These are phyloP conservation scores for Backusella tuberculispora DNA, from an alignment of 192 early-diverging fungal species.

Conservation along the genomic window DNA sequence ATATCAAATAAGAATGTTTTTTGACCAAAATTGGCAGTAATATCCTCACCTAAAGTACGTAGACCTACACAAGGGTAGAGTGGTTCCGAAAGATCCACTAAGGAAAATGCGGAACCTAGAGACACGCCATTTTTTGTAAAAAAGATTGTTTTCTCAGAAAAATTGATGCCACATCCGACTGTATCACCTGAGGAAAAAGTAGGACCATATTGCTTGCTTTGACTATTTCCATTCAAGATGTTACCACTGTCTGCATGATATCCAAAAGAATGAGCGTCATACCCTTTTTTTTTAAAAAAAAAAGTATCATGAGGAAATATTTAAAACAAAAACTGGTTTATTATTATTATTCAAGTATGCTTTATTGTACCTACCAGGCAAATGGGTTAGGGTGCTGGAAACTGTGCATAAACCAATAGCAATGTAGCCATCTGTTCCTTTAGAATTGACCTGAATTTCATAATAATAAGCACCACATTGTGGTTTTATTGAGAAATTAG, in stretches of 20 bases:
- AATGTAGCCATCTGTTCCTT: slow-evolving; percentile 91
- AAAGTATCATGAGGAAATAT: not conserved
- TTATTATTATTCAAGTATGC: not conserved
- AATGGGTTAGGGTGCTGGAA: slow-evolving; percentile 57
- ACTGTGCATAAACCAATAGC: slow-evolving; percentile 84
- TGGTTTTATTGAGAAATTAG: slow-evolving; percentile 81
- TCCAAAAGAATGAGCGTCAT: slow-evolving; percentile 90
- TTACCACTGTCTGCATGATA: slow-evolving; percentile 98
- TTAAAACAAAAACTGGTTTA: not conserved
- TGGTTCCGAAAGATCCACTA: slow-evolving; percentile 38
- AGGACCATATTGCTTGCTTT: slow-evolving; percentile 82
- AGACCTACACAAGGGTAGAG: slow-evolving; percentile 77
- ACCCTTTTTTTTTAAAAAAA: slow-evolving; percentile 57
- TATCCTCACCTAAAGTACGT: slow-evolving; percentile 69
- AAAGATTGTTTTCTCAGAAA: slow-evolving; percentile 70
- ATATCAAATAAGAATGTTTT: slow-evolving; percentile 74
- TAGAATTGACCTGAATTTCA: slow-evolving; percentile 82
- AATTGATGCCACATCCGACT: slow-evolving; percentile 93
- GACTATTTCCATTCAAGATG: slow-evolving; percentile 73
- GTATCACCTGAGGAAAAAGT: slow-evolving; percentile 87
- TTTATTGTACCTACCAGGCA: slow-evolving; percentile 70
- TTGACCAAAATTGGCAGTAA: slow-evolving; percentile 84
- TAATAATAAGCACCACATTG: slow-evolving; percentile 93
- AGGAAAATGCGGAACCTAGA: slow-evolving; percentile 62
- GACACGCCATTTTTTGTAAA: slow-evolving; percentile 92